A percentile compares a stretch with the other conserved stretches of the same genome.
phyloP scores from a whole-genome alignment of 306 rosid species.

The Prinsepia uniflora region DNA sequence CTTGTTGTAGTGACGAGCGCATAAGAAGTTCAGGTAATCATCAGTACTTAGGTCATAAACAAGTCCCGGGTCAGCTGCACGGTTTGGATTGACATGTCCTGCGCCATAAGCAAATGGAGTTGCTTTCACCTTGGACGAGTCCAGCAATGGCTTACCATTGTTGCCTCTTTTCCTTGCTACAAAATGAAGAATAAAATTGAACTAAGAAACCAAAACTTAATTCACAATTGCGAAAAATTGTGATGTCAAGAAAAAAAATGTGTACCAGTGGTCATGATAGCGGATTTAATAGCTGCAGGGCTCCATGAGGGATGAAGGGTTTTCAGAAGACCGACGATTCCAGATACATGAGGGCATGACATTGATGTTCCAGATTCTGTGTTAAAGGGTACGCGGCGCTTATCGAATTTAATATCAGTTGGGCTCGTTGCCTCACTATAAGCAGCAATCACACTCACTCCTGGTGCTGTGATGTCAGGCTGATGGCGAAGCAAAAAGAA shows the following conservation, averaged over 20 bases:
- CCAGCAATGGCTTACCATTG: neutral
- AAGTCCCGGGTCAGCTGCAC: slow-evolving; percentile 59
- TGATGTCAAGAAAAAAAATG: neutral
- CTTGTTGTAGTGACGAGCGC: slow-evolving; percentile 44
- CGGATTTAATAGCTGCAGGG: slow-evolving; percentile 50
- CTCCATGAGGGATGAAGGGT: slow-evolving; percentile 46
- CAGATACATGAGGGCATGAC: slow-evolving; percentile 57
- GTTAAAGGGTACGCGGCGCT: slow-evolving; percentile 21
- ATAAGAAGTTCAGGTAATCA: slow-evolving; percentile 55
- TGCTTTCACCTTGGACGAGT: slow-evolving; percentile 7
- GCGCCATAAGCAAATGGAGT: slow-evolving; percentile 61
- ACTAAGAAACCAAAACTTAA: too few species aligned
- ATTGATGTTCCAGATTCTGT: slow-evolving; percentile 45
- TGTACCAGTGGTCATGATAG: slow-evolving; percentile 45
- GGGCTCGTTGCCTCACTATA: slow-evolving; percentile 12
- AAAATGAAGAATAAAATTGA: neutral
- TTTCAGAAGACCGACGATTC: slow-evolving; percentile 43
- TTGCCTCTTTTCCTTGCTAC: slow-evolving; percentile 36
- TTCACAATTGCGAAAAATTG: neutral
- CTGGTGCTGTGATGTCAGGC: slow-evolving; percentile 52
- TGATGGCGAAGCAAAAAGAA: neutral
- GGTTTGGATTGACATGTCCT: slow-evolving; percentile 50
- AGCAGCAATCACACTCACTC: slow-evolving; percentile 37
- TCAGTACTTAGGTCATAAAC: slow-evolving; percentile 42
- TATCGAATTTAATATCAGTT: slow-evolving; percentile 17